Percentiles rank a stretch among this genome's conserved stretches.
Conservation (phyloP, 179 eudicot species). For the Actinidia arguta region DNA sequence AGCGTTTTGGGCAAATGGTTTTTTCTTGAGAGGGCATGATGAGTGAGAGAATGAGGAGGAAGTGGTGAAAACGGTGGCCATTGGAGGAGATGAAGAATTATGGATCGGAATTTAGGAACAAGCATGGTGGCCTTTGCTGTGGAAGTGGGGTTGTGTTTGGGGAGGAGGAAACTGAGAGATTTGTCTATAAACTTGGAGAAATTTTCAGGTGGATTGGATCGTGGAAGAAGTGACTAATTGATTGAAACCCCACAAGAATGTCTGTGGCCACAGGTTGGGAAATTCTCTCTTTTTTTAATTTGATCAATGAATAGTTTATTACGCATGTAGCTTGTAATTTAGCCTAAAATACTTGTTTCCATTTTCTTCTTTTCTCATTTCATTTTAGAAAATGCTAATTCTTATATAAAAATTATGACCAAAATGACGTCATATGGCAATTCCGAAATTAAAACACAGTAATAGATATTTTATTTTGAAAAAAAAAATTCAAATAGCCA, state of each 20-base stretch:
- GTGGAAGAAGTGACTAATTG: neutral
- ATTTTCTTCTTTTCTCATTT: no score
- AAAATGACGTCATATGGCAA: no score
- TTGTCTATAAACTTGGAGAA: conserved; percentile 69
- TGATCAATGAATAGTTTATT: no score
- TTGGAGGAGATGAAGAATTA: conserved; percentile 29
- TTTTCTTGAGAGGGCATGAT: conserved; percentile 29
- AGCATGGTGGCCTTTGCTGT: conserved; percentile 7
- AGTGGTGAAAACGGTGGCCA: conserved; percentile 58
- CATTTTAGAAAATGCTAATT: no score
- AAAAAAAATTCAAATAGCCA: no score
- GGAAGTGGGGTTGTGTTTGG: conserved; percentile 1
- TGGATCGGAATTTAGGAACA: conserved; percentile 10
- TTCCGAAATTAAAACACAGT: no score
- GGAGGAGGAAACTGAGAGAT: conserved; percentile 18
- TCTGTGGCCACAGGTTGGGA: neutral
- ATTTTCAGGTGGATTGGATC: conserved; percentile 10
- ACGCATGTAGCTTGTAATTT: no score
- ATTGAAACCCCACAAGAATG: neutral
- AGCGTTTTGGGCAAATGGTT: conserved; percentile 30
- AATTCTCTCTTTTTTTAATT: no score
- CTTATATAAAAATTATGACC: no score
- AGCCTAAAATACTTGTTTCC: no score
- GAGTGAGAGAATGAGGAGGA: conserved; percentile 29
- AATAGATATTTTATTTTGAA: no score